phyloP scores from a whole-genome alignment of 2,329 filamentous ascomycete species.

The Colletotrichum agaves region DNA sequence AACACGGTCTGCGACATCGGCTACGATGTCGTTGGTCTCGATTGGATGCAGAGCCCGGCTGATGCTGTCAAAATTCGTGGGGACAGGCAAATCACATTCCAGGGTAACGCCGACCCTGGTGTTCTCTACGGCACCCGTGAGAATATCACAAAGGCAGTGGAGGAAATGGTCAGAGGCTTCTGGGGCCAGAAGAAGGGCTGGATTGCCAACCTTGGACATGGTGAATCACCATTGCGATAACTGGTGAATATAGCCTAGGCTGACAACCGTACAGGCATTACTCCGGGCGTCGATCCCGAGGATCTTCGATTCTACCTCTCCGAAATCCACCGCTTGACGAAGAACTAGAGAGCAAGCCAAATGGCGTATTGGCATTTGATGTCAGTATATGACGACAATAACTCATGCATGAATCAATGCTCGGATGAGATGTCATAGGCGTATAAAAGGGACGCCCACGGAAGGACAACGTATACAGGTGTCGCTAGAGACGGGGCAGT shows the following conservation, averaged over 20 bases:
- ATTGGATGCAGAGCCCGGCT: slow-evolving; percentile 92
- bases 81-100: slow-evolving; percentile 79
- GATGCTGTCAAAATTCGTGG: slow-evolving; percentile 84
- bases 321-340: slow-evolving; percentile 82
- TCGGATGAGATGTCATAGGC: neutral
- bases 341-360: slow-evolving; percentile 44
- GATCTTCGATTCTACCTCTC: slow-evolving; percentile 94
- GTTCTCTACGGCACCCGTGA: slow-evolving; percentile 87
- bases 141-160: slow-evolving; percentile 83
- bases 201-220: slow-evolving; percentile 97
- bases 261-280: slow-evolving; percentile 73
- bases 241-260: neutral
- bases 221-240: slow-evolving; percentile 59
- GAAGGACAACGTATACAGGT: neutral
- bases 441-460: neutral
- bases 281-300: slow-evolving; percentile 92
- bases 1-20: slow-evolving; percentile 87
- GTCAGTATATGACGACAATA: neutral
- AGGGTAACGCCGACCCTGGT: slow-evolving; percentile 96
- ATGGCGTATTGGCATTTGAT: neutral
- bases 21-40: slow-evolving; percentile 93
- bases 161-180: slow-evolving; percentile 90
- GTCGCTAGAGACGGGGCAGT: slow-evolving; percentile 16
- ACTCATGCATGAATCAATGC: slow-evolving; percentile 1
- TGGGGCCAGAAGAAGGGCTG: slow-evolving; percentile 87